Evolutionary conservation across 2,329 filamentous ascomycete species (phyloP), one percentile per base, ranked within the genome.

Genomic region (Colletotrichum tanaceti): DNA sequence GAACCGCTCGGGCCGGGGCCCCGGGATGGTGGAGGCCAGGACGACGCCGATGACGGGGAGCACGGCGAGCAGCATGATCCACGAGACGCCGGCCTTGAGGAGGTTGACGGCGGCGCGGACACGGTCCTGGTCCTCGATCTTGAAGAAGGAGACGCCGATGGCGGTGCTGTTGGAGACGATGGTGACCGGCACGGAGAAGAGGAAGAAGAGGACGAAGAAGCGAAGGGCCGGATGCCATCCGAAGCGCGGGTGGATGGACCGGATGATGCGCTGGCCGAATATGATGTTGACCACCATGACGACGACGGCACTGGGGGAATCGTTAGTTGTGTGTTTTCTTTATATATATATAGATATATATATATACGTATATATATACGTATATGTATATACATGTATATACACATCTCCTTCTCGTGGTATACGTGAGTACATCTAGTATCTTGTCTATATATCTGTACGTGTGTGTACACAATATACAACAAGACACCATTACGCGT

Each of bases 281-380:
- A 81, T 73, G 20, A 81, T 73, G 70, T 81, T 80, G 70, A 80
- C 71, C 49, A 77, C 69, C 60, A 80, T 80, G 14, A 80, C 50
- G 7, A 79, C 70, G 18, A 79, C 74, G 7, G 79, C 75, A n/a
- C 80, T 76, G 39, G 1, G 3, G 4, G 89, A 82, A 72, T 28
- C 4, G 14, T 68, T 5, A 65, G 58, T 84, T 4, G 22, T 24
- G 13, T 5, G 28, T 28, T 28, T n/a, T n/a, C n/a, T n/a, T n/a
- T n/a, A n/a, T n/a, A n/a, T n/a, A n/a, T n/a, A n/a, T n/a, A n/a
- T n/a, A n/a, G n/a, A n/a, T n/a, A n/a, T n/a, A n/a, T n/a, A n/a
- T n/a, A n/a, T n/a, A n/a, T n/a, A n/a, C n/a, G n/a, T n/a, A n/a
- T n/a, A n/a, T n/a, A n/a, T n/a, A n/a, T n/a, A n/a, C n/a, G n/a